Conservation (phyloP, 208 protist genomes). For the Vickermania ingenoplastis region DNA sequence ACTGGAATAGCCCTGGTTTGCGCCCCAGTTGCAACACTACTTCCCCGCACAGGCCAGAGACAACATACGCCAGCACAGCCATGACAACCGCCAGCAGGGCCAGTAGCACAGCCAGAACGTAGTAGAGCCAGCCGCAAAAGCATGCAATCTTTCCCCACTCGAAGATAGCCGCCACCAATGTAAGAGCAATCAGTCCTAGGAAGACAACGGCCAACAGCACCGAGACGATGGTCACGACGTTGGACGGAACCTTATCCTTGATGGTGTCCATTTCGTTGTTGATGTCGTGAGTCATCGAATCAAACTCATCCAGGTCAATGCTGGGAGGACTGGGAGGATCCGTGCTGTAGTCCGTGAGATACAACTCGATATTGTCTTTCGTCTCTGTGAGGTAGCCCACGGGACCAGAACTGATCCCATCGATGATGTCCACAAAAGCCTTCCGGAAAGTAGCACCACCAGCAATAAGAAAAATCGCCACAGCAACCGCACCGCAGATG, state of each 20-base stretch:
- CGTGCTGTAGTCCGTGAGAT: slow-evolving; percentile 6
- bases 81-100: slow-evolving; percentile 4
- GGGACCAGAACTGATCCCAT: neutral
- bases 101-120: slow-evolving; percentile 12
- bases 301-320: slow-evolving; percentile 4
- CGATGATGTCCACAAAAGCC: neutral
- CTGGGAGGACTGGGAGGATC: neutral
- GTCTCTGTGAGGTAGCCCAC: slow-evolving; percentile 9
- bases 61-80: slow-evolving; percentile 5
- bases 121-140: slow-evolving; percentile 8
- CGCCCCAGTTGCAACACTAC: slow-evolving; percentile 9
- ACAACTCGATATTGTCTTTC: slow-evolving; percentile 7
- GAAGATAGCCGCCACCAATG: slow-evolving; percentile 4
- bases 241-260: too few relatives aligned
- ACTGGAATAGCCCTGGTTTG: slow-evolving; percentile 16
- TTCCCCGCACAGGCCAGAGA: slow-evolving; percentile 10
- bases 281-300: slow-evolving; percentile 14
- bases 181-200: slow-evolving; percentile 4
- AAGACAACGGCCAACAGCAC: slow-evolving; percentile 8
- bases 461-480: slow-evolving; percentile 30
- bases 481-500: slow-evolving; percentile 47
- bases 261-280: neutral
- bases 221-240: too few relatives aligned
- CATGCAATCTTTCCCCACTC: slow-evolving; percentile 4
- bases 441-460: too few relatives aligned